A percentile compares a stretch with the other conserved stretches of the same genome.
phyloP scores from a whole-genome alignment of 139 green algal species.

The Chlamydomonas applanata region DNA sequence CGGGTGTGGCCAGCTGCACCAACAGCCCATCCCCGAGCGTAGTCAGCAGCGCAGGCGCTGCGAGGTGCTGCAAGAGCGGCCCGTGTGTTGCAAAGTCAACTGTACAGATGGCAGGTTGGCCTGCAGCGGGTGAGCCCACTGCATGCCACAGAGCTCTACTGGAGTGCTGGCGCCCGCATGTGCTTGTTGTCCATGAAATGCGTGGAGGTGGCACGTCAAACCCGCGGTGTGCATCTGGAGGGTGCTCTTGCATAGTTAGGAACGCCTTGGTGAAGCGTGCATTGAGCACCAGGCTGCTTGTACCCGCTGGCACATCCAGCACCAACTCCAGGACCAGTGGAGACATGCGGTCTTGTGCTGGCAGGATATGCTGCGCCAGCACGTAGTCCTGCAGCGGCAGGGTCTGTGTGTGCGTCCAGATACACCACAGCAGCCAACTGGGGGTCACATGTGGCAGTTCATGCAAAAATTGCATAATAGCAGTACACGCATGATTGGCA shows the following conservation, averaged over 20 bases:
- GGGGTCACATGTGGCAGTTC: no score
- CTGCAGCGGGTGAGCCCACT: no score
- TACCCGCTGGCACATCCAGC: conserved; percentile 32
- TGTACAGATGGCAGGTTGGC: background rate
- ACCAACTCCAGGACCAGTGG: conserved; percentile 61
- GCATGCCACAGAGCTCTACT: no score
- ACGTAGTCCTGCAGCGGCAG: conserved; percentile 16
- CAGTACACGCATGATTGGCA: no score
- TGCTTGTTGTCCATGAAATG: background rate
- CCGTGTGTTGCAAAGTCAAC: no score
- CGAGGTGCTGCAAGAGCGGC: no score
- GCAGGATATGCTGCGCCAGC: conserved; percentile 23
- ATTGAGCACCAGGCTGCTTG: conserved; percentile 7
- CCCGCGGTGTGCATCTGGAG: conserved; percentile 77
- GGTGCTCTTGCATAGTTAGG: conserved; percentile 64
- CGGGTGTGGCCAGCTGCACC: conserved; percentile 76
- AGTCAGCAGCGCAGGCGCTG: no score
- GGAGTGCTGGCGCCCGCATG: background rate
- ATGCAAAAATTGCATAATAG: no score
- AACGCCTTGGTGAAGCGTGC: conserved; percentile 67
- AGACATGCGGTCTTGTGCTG: conserved; percentile 43
- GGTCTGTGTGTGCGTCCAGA: conserved; percentile 7
- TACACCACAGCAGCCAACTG: no score
- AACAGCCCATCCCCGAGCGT: conserved; percentile 58
- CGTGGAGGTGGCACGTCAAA: conserved; percentile 74